phyloP scores from a whole-genome alignment of 257 asterid species.

The Scutellaria barbata region DNA sequence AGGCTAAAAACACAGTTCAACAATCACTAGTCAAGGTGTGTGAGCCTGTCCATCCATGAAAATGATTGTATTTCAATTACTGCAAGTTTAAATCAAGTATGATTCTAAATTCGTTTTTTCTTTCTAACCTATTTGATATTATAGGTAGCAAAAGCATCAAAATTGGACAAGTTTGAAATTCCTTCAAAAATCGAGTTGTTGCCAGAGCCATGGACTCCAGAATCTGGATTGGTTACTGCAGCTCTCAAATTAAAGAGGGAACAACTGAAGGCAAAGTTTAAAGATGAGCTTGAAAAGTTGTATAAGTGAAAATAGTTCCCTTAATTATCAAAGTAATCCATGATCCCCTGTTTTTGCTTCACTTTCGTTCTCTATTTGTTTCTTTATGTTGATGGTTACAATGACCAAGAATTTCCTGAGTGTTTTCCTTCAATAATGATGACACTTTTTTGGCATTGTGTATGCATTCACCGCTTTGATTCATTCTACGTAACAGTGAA shows the following conservation, averaged over 20 bases:
- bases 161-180: constrained; percentile 76
- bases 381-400: neutral
- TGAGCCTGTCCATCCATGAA: constrained; percentile 10
- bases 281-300: constrained; percentile 62
- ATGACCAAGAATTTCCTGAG: neutral
- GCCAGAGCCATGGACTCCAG: constrained; percentile 96
- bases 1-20: constrained; percentile 69
- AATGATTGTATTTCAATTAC: neutral
- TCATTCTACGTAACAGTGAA: neutral
- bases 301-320: constrained; percentile 52
- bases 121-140: constrained; percentile 1
- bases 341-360: neutral
- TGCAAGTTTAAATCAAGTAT: neutral
- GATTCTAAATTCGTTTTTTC: neutral
- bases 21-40: constrained; percentile 78
- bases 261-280: constrained; percentile 66
- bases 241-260: constrained; percentile 90
- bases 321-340: neutral
- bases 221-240: constrained; percentile 88
- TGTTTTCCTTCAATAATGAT: constrained; percentile 24
- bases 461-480: neutral
- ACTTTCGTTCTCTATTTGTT: constrained; percentile 5
- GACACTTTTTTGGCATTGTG: neutral
- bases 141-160: constrained; percentile 73
- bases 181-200: constrained; percentile 80